phyloP scores from a whole-genome alignment of 1,284 basidiomycete species.

The Microbotryum lychnidis-dioicae region DNA sequence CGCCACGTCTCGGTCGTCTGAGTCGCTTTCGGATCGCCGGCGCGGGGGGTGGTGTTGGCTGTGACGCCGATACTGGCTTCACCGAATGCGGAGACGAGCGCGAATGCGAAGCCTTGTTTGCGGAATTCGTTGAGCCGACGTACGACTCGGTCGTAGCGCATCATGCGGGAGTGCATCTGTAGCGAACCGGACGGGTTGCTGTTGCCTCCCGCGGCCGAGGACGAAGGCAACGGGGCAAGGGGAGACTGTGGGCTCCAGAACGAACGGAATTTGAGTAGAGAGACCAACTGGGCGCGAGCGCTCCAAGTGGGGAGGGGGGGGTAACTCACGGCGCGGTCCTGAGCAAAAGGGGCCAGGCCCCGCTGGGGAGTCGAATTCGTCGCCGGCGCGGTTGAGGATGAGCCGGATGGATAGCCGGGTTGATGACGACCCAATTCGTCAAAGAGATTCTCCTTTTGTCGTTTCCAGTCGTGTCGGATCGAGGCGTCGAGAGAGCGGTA shows the following conservation, averaged over 20 bases:
- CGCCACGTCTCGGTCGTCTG: conserved; percentile 44
- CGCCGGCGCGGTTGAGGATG: conserved; percentile 17
- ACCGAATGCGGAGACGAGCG: conserved; percentile 60
- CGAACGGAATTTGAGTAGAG: not conserved
- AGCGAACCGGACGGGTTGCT: conserved; percentile 21
- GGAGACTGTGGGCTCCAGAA: not conserved
- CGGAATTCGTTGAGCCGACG: conserved; percentile 64
- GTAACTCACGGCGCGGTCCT: too few species aligned
- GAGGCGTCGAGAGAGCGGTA: conserved; percentile 68
- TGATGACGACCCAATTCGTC: conserved; percentile 70
- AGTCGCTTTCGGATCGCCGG: conserved; percentile 24
- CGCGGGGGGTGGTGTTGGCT: not conserved
- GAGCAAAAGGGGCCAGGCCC: conserved; percentile 6
- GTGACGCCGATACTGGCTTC: conserved; percentile 44
- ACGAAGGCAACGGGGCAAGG: conserved; percentile 9
- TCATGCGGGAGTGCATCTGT: conserved; percentile 74
- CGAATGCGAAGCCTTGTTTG: conserved; percentile 61
- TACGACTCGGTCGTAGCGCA: conserved; percentile 80
- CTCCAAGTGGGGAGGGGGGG: too few species aligned
- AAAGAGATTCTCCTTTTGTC: conserved; percentile 77
- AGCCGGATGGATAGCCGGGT: conserved; percentile 1
- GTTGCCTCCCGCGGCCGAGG: conserved; percentile 10
- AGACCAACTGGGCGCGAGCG: too few species aligned
- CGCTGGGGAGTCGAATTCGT: conserved; percentile 19
- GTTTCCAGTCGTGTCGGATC: conserved; percentile 75